Percentiles rank a stretch among this genome's conserved stretches.
phyloP scores from a whole-genome alignment of 306 rosid species.

The Casuarina equisetifolia region DNA sequence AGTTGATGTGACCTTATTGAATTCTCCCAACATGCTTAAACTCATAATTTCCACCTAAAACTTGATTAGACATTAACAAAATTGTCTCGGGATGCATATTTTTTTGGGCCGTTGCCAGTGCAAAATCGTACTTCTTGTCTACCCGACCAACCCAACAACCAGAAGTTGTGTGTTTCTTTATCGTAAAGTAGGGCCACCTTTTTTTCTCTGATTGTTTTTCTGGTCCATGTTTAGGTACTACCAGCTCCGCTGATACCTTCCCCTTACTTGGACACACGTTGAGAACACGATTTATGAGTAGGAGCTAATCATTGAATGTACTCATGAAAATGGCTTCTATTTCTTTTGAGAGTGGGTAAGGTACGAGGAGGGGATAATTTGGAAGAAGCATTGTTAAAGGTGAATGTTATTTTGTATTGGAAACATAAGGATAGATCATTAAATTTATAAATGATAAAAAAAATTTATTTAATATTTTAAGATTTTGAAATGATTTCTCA shows the following conservation, averaged over 20 bases:
- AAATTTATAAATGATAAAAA: too few relatives aligned
- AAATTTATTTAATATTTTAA: too few relatives aligned
- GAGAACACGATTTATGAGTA: constrained; percentile 12
- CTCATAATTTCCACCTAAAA: background rate
- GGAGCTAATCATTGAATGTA: constrained; percentile 18
- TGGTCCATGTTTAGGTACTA: background rate
- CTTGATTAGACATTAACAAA: constrained; percentile 18
- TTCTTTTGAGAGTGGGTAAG: background rate
- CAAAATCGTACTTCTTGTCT: constrained; percentile 20
- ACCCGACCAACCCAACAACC: constrained; percentile 14
- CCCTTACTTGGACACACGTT: background rate
- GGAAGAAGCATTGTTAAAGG: background rate
- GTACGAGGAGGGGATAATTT: background rate
- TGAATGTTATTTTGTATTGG: too few relatives aligned
- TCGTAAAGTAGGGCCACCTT: background rate
- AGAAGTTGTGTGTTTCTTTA: background rate
- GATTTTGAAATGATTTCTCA: too few relatives aligned
- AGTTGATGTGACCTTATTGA: too few relatives aligned
- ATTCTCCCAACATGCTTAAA: too few relatives aligned
- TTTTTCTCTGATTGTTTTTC: background rate
- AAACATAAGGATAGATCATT: too few relatives aligned
- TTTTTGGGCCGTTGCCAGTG: background rate
- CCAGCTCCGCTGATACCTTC: constrained; percentile 14
- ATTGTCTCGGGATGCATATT: background rate
- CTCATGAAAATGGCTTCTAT: background rate